Conservation (phyloP, 2,329 filamentous ascomycete species). For the Aureobasidium melanogenum region DNA sequence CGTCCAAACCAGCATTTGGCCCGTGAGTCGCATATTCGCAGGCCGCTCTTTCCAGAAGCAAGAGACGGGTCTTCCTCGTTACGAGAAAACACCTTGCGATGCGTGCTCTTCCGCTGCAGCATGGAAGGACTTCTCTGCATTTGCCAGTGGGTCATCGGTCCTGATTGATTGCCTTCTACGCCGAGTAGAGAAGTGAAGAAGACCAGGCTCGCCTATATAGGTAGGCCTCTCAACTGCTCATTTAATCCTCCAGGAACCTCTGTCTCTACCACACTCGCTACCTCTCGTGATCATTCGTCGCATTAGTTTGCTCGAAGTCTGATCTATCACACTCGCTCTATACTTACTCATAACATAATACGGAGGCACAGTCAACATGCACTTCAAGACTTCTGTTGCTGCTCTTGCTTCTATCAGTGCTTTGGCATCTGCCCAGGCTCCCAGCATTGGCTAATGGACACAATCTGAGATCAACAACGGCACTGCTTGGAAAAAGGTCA, state of each 20-base stretch:
- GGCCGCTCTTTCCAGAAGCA: constrained; percentile 3
- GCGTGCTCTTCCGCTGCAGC: neutral
- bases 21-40: neutral
- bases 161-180: neutral
- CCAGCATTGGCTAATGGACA: constrained; percentile 17
- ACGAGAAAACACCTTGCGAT: neutral
- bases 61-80: constrained; percentile 1
- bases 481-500: constrained; percentile 23
- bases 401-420: constrained; percentile 3
- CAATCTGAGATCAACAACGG: constrained; percentile 21
- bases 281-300: neutral
- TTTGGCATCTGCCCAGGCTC: constrained; percentile 8
- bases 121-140: neutral
- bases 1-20: neutral
- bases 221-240: neutral
- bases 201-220: neutral
- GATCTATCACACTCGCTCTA: neutral
- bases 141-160: neutral
- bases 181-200: neutral
- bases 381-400: neutral
- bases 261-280: neutral
- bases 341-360: neutral
- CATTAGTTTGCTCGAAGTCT: constrained; percentile 11
- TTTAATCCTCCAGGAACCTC: neutral
- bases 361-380: neutral